Evolutionary conservation across 768 basidiomycete genomes (phyloP).

Genomic region (Boletellus sp.): DNA sequence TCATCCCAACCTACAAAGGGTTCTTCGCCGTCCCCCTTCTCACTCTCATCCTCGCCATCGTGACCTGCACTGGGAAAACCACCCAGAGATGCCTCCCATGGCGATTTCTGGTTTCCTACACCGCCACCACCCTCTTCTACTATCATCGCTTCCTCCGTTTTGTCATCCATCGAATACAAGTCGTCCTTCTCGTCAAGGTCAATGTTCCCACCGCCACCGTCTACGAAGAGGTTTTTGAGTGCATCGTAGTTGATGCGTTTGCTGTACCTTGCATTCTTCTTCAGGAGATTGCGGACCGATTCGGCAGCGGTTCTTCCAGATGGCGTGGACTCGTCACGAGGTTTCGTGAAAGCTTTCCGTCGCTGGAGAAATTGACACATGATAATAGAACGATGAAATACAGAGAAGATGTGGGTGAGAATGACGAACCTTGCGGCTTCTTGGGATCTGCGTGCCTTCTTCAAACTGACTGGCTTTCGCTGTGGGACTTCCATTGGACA

Average conservation of each 20-base stretch:
- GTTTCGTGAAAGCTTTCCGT: conserved; percentile 61
- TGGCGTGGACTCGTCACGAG: conserved; percentile 69
- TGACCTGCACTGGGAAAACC: conserved; percentile 1
- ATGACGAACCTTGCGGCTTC: conserved; percentile 76
- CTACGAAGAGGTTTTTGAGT: conserved; percentile 72
- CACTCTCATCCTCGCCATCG: conserved; percentile 31
- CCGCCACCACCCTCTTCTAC: conserved; percentile 41
- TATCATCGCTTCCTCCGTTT: conserved; percentile 38
- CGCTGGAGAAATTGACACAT: conserved; percentile 41
- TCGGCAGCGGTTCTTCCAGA: conserved; percentile 34
- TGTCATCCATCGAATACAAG: conserved; percentile 54
- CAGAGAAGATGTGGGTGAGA: conserved; percentile 30
- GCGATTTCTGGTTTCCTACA: conserved; percentile 30
- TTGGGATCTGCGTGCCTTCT: conserved; percentile 37
- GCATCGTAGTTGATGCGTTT: conserved; percentile 94
- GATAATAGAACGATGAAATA: conserved; percentile 10
- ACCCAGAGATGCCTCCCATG: conserved; percentile 26
- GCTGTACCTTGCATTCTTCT: conserved; percentile 85
- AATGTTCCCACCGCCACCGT: conserved; percentile 25
- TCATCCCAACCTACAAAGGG: conserved; percentile 41
- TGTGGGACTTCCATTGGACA: conserved; percentile 47
- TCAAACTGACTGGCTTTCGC: conserved; percentile 65
- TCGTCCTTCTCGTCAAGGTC: conserved; percentile 42
- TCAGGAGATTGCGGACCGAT: conserved; percentile 50
- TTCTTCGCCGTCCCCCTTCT: conserved; percentile 38